Evolutionary conservation across 257 asterid genomes (phyloP), one percentile per base, ranked within the genome.

Genomic region (Plantago major): DNA sequence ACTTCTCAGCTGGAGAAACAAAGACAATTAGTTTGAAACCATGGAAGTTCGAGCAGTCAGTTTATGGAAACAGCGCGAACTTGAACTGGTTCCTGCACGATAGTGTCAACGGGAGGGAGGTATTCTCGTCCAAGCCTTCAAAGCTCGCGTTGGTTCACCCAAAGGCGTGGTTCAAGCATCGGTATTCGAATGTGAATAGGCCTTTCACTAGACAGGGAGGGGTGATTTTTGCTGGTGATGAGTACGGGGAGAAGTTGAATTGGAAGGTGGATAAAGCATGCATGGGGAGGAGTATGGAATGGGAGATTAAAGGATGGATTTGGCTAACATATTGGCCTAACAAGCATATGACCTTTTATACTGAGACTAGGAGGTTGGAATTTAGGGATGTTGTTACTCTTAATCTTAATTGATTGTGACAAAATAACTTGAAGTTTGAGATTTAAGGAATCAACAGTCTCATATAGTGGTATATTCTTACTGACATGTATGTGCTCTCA

Each of bases 311-410:
- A 68, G 98, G 96, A 0, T 84, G 80, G 79, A 78, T 90, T 76
- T 90, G 94, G 95, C 26, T 88, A 62, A 90, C 98, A 0, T 90
- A 90, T 74, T 90, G 96, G 98, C 98, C 98, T 58, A 90, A 90
- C 57, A 77, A 76, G 43, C 85, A 79, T 42, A 69, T 74, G 77
- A 79, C 89, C 13, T 78, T 82, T 44, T 82, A 82, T 26, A 78
- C 89, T 1, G 98, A 90, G 72, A 85, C 91, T 1, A 83, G 86
- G 70, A 83, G 77, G 76, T 71, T 82, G 67, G 89, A 90, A 63
- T 90, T 90, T 14, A 82, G 74, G 47, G 88, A 90, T 71, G 37
- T 77, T 1, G 58, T 90, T 57, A 64, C 68, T 60, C 86, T 88
- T 49, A 73, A 60, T 14, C 72, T 90, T 22, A 65, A 37, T 44